Evolutionary conservation across 2,329 filamentous ascomycete species (phyloP), one percentile per base, ranked within the genome.

Genomic region (Ascochyta koolunga): DNA sequence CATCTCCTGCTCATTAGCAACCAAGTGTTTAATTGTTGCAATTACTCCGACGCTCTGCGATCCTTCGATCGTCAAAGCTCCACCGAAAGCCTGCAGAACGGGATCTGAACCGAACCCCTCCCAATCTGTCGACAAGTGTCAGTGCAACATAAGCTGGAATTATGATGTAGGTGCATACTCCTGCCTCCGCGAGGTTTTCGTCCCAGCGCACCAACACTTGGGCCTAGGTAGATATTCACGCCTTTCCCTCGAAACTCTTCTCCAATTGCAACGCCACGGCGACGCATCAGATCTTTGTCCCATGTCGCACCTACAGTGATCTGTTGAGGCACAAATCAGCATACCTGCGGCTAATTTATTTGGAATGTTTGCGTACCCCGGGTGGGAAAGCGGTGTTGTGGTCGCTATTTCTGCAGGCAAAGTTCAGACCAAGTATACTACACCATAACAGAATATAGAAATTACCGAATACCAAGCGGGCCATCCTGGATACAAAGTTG

Each of bases 321-420:
- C 51, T 54, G 35, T 2, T 16, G 9, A 18, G 4, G 10, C 9
- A 29, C 16, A 22, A 3, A 25, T 35, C 6, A 27, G 22, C 1
- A 21, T 3, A 13, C 2, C 4, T 38, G 9, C n/a, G 16, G 1
- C 13, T 29, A 4, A 21, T 16, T 1, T 18, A 4, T 18, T 24
- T 19, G 6, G 18, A 8, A 1, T 18, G 16, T 16, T 41, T 32
- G 4, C 49, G 16, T 62, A 93, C 89, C n/a, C 89, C 90, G 8
- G 89, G 83, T 0, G 90, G 90, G 63, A 93, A 95, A 0, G 86
- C 89, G 0, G 89, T 92, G 46, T 87, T 85, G 56, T 90, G 86
- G 60, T 92, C 89, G 1, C 88, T 85, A n/a, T 84, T 84, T 7
- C 51, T 54, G 27, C 19, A 15, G 9, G 21, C 29, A 29, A 27